A percentile compares a stretch with the other conserved stretches of the same genome.
Evolutionary conservation across 192 early-diverging fungal genomes (phyloP).

Genomic region (Jimgerdemannia lactiflua): DNA sequence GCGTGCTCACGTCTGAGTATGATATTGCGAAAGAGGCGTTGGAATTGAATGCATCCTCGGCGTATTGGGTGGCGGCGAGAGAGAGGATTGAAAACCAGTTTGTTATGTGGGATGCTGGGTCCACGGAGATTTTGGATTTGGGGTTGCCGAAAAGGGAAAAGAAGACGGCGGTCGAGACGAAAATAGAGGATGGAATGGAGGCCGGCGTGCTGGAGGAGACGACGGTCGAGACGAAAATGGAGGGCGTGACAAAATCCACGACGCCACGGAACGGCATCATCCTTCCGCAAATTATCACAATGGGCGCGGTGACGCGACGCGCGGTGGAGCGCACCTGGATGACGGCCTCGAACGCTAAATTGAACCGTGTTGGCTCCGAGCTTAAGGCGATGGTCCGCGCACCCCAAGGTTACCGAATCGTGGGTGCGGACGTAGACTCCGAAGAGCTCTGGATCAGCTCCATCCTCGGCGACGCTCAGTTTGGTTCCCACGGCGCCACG

Average conservation of each 20-base stretch:
- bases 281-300: conserved; percentile 84
- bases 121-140: conserved; percentile 35
- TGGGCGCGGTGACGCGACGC: conserved; percentile 96
- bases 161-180: conserved; percentile 11
- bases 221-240: conserved; percentile 11
- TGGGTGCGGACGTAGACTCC: conserved; percentile 96
- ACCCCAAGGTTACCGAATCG: conserved; percentile 79
- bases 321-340: conserved; percentile 94
- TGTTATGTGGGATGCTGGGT: conserved; percentile 68
- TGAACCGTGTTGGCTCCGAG: conserved; percentile 89
- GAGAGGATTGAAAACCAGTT: conserved; percentile 82
- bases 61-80: conserved; percentile 91
- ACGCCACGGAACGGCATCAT: conserved; percentile 62
- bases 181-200: conserved; percentile 1
- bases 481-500: conserved; percentile 88
- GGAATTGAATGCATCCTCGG: conserved; percentile 69
- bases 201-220: background rate
- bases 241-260: background rate
- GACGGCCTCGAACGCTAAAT: conserved; percentile 92
- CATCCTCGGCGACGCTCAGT: conserved; percentile 91
- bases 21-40: conserved; percentile 74
- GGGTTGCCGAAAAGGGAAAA: conserved; percentile 12
- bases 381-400: conserved; percentile 86
- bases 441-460: conserved; percentile 98
- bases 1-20: conserved; percentile 70